A percentile compares a stretch with the other conserved stretches of the same genome.
phyloP scores from a whole-genome alignment of 2,329 filamentous ascomycete genomes.

The Calonectria montana region DNA sequence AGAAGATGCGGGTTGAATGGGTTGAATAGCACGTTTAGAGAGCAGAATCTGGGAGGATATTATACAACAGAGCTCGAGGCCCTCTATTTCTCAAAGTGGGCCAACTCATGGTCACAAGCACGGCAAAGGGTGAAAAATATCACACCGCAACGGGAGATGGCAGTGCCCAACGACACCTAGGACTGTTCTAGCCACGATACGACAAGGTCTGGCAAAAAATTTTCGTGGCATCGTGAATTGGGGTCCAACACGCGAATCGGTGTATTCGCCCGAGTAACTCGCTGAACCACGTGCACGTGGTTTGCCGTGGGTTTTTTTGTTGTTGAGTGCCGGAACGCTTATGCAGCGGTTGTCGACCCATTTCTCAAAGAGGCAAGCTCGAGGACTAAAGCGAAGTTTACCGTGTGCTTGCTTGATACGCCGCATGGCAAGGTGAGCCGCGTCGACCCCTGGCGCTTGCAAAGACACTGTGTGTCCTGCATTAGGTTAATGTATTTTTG shows the following conservation, averaged over 20 bases:
- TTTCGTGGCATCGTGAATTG: background rate
- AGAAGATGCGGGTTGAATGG: background rate
- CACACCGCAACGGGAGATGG: background rate
- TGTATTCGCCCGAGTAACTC: background rate
- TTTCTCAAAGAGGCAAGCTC: background rate
- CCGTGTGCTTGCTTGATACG: background rate
- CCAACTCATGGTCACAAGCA: background rate
- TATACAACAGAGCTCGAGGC: background rate
- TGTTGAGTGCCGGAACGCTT: background rate
- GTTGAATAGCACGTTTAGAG: background rate
- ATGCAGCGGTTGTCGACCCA: background rate
- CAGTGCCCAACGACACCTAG: background rate
- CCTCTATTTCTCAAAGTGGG: background rate
- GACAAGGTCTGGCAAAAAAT: background rate
- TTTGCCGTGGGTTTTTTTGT: background rate
- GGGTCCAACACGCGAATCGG: background rate
- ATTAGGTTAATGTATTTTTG: background rate
- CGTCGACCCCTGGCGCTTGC: background rate
- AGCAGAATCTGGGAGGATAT: background rate
- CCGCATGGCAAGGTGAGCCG: no score
- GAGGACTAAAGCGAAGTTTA: background rate
- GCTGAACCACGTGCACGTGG: background rate
- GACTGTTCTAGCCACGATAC: background rate
- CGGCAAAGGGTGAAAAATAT: background rate
- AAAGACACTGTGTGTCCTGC: background rate